Conservation (phyloP, 2,329 filamentous ascomycete genomes). For the Penicillium palitans region DNA sequence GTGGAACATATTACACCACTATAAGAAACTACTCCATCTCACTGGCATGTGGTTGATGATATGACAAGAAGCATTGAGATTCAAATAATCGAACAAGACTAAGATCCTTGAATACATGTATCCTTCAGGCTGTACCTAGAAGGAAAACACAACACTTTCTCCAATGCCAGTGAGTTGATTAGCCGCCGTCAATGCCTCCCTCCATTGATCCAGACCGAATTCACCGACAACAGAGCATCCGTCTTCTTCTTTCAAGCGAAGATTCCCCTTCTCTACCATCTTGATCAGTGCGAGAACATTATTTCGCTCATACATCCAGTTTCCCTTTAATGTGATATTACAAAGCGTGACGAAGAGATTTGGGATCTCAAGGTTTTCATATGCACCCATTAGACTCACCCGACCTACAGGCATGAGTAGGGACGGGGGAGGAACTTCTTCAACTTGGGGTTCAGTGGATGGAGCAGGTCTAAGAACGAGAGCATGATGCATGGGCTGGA, state of each 20-base stretch:
- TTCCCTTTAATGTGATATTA: background rate
- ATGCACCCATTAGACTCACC: background rate
- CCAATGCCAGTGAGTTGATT: background rate
- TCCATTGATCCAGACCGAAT: background rate
- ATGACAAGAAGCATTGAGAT: background rate
- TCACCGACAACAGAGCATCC: background rate
- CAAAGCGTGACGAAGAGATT: background rate
- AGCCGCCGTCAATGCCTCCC: background rate
- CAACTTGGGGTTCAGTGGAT: background rate
- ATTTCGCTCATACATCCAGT: background rate
- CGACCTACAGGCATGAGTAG: background rate
- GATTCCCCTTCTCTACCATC: background rate
- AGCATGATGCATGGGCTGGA: background rate
- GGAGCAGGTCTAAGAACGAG: background rate
- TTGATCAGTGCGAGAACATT: background rate
- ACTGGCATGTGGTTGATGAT: background rate
- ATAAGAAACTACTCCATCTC: background rate
- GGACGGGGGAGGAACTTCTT: background rate
- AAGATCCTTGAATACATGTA: background rate
- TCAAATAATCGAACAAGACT: background rate
- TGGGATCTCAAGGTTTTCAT: background rate
- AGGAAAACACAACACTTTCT: background rate
- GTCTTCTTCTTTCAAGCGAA: background rate
- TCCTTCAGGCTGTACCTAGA: background rate
- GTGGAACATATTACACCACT: background rate